Base-by-base conservation (phyloP, 1,139 yeast genomes). In the Hemisphaericaspora xylofermentans region DNA sequence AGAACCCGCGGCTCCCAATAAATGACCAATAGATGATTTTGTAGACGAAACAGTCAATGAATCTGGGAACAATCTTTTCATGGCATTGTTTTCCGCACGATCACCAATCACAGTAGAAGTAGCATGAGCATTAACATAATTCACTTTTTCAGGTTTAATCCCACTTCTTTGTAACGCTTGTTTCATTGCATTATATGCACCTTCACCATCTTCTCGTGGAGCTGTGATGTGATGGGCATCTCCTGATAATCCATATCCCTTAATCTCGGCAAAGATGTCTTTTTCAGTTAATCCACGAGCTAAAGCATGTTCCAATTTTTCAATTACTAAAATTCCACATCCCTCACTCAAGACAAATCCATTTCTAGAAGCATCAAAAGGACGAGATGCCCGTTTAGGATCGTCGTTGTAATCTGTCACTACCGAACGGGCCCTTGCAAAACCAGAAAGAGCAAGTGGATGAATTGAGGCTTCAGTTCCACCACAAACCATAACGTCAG, bases 261-360 rank as follows among this genome's bases (percentile, higher is more conserved):
- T 69, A 4, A 94, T 64, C 55, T 88, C 96, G 2, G 88, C 96
- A 52, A 88, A 83, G 3, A 93, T 85, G 4, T 74, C 68, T 0
- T 76, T 70, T 9, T 45, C 48, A 1, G 76, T 72, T n/a, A 65
- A 60, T 1, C 83, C 82, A 52, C 98, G 71, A 0, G 57, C 60
- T 36, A 68, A 50, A 0, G 97, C 98, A 63, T 86, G 95, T 19
- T 84, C 84, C 42, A 87, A 67, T 19, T 78, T 80, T 60, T 93
- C 98, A 26, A 94, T 58, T 1, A 91, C 69, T 36, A 94, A 49
- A 1, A 88, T 74, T 4, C 97, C 98, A 21, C 93, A 72, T 1
- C 99, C 99, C 66, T 94, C 99, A 33, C 96, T 84, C 38, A 94
- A 72, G 0, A 94, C 97, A 64, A 94, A 94, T 6, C 99, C 99